These are phyloP conservation scores for Alternaria solani DNA, from an alignment of 2,329 filamentous ascomycete genomes.

Conservation along the genomic window DNA sequence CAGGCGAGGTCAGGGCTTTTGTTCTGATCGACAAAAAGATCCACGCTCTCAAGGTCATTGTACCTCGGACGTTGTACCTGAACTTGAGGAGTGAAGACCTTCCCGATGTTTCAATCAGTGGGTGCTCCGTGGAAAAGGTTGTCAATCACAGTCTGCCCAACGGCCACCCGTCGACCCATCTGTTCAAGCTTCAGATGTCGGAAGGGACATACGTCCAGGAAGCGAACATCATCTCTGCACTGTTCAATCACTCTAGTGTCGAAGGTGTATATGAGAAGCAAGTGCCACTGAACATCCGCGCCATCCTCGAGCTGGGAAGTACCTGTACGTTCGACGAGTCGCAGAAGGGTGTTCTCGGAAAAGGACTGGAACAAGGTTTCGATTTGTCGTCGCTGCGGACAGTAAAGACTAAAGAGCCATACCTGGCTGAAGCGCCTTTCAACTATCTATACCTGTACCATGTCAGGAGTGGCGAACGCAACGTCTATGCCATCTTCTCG, in stretches of 20 bases:
- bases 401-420: slow-evolving; percentile 72
- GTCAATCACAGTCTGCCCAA: slow-evolving; percentile 93
- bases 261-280: slow-evolving; percentile 98
- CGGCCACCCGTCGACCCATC: slow-evolving; percentile 88
- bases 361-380: slow-evolving; percentile 92
- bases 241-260: slow-evolving; percentile 92
- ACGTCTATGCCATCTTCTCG: slow-evolving; percentile 94
- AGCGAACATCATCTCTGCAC: slow-evolving; percentile 77
- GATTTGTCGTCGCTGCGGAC: slow-evolving; percentile 79
- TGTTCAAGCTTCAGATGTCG: slow-evolving; percentile 91
- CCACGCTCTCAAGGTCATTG: slow-evolving; percentile 85
- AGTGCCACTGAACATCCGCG: slow-evolving; percentile 84
- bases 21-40: slow-evolving; percentile 94
- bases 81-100: slow-evolving; percentile 89
- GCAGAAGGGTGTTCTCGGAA: slow-evolving; percentile 89
- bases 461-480: slow-evolving; percentile 85
- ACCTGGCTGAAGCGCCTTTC: slow-evolving; percentile 77
- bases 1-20: slow-evolving; percentile 86
- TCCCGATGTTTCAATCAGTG: slow-evolving; percentile 85
- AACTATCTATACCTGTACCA: slow-evolving; percentile 94
- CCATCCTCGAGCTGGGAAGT: slow-evolving; percentile 88
- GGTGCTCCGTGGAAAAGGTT: slow-evolving; percentile 90
- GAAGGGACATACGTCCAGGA: slow-evolving; percentile 89
- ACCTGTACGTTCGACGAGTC: slow-evolving; percentile 91
- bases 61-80: slow-evolving; percentile 87